Evolutionary conservation across 2,329 filamentous ascomycete genomes (phyloP).

Genomic region (Cyphellophora europaea): DNA sequence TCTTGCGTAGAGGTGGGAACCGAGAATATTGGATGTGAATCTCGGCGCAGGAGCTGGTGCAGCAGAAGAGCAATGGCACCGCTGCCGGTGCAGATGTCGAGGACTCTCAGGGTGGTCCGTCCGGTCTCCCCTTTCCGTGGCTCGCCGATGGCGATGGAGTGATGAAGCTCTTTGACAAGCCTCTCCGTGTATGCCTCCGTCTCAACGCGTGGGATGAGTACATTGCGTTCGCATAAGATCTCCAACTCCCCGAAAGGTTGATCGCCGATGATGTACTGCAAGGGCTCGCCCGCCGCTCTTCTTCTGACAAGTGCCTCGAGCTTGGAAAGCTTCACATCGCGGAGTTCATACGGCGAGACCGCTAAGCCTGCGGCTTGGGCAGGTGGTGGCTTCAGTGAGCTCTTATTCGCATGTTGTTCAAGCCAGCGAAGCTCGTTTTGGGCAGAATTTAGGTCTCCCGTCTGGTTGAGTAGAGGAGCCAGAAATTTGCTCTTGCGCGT

Average conservation of each 20-base stretch:
- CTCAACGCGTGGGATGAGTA: constrained; percentile 69
- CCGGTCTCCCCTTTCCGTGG: neutral
- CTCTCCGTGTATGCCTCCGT: constrained; percentile 18
- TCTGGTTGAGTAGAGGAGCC: constrained; percentile 32
- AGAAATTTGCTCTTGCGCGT: constrained; percentile 27
- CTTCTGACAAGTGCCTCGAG: constrained; percentile 24
- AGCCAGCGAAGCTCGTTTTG: constrained; percentile 40
- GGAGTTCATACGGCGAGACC: too few relatives aligned
- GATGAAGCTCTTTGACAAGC: neutral
- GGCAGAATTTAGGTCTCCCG: constrained; percentile 33
- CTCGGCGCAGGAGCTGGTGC: constrained; percentile 52
- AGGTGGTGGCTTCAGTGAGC: neutral
- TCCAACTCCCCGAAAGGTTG: constrained; percentile 83
- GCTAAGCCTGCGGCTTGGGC: too few relatives aligned
- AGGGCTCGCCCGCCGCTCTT: constrained; percentile 57
- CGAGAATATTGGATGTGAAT: constrained; percentile 5
- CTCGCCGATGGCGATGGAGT: neutral
- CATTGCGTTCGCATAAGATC: constrained; percentile 64
- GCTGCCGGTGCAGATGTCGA: constrained; percentile 85
- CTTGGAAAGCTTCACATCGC: too few relatives aligned
- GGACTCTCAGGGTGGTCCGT: constrained; percentile 43
- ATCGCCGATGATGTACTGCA: constrained; percentile 82
- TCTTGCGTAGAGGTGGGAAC: neutral
- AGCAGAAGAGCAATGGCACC: constrained; percentile 82
- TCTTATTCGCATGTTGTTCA: constrained; percentile 28